Conservation (phyloP, 441 rosid genomes). For the Lepidium campestre region DNA sequence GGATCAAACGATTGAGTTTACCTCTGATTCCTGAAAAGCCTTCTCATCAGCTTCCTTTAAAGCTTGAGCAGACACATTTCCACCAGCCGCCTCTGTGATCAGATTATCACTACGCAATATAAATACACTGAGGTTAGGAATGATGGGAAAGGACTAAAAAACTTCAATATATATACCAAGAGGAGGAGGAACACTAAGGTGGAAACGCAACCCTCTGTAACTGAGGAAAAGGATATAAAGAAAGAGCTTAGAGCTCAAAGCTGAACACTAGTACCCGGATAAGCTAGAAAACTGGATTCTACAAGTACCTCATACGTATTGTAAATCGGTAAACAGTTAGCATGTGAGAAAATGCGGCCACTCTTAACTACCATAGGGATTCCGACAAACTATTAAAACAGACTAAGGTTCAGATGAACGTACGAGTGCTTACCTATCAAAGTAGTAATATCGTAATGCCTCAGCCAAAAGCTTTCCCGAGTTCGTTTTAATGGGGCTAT, state of each 20-base stretch:
- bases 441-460: conserved; percentile 60
- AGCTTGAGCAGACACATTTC: conserved; percentile 49
- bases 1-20: conserved; percentile 19
- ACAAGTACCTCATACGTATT: not conserved
- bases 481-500: conserved; percentile 45
- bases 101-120: conserved; percentile 57
- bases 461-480: conserved; percentile 71
- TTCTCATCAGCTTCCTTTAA: conserved; percentile 58
- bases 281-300: not conserved
- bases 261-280: not conserved
- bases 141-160: not conserved
- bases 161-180: not conserved
- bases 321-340: not conserved
- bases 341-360: not conserved
- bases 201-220: not conserved
- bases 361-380: not conserved
- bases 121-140: not conserved
- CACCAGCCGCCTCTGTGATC: conserved; percentile 79
- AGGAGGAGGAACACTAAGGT: not conserved
- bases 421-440: conserved; percentile 53
- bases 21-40: conserved; percentile 69
- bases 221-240: not conserved
- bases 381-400: not conserved
- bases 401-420: not conserved
- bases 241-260: not conserved